phyloP scores from a whole-genome alignment of 2,329 filamentous ascomycete genomes.

The Passalora sequoiae region DNA sequence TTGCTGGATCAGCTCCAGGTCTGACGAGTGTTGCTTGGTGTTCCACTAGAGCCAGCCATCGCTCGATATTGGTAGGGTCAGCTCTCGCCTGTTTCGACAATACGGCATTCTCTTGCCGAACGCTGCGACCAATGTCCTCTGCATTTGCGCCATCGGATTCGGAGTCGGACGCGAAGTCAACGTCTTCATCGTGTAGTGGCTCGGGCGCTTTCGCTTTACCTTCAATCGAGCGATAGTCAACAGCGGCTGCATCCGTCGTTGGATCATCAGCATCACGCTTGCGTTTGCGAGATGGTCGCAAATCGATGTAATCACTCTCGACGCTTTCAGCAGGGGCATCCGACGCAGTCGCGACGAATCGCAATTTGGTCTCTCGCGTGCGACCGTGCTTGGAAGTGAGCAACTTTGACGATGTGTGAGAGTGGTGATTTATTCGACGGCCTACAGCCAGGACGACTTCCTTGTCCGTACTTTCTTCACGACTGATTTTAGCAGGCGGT shows the following conservation, averaged over 20 bases:
- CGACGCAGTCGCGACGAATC: slow-evolving; percentile 8
- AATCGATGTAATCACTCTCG: slow-evolving; percentile 18
- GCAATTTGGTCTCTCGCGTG: slow-evolving; percentile 4
- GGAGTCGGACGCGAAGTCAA: slow-evolving; percentile 32
- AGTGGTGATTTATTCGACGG: too few species aligned
- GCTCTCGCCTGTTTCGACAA: slow-evolving; percentile 61
- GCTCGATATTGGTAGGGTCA: slow-evolving; percentile 59
- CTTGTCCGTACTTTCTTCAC: slow-evolving; percentile 53
- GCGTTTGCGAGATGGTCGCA: slow-evolving; percentile 16
- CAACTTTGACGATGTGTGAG: slow-evolving; percentile 7
- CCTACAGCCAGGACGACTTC: slow-evolving; percentile 7
- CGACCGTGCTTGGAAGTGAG: slow-evolving; percentile 16
- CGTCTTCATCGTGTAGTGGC: slow-evolving; percentile 34
- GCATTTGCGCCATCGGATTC: slow-evolving; percentile 13
- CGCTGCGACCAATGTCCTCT: slow-evolving; percentile 26
- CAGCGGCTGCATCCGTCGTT: slow-evolving; percentile 1
- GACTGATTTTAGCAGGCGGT: slow-evolving; percentile 60
- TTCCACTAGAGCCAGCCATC: slow-evolving; percentile 73
- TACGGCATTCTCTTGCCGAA: slow-evolving; percentile 53
- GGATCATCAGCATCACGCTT: slow-evolving; percentile 18
- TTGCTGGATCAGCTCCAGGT: slow-evolving; percentile 42
- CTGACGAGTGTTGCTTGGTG: slow-evolving; percentile 68
- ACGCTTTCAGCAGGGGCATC: background rate
- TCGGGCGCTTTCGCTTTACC: slow-evolving; percentile 25
- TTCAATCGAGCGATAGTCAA: slow-evolving; percentile 39